Percentiles rank a stretch among this genome's conserved stretches.
Conservation (phyloP, 257 asterid species). For the Solanum lignicaule region DNA sequence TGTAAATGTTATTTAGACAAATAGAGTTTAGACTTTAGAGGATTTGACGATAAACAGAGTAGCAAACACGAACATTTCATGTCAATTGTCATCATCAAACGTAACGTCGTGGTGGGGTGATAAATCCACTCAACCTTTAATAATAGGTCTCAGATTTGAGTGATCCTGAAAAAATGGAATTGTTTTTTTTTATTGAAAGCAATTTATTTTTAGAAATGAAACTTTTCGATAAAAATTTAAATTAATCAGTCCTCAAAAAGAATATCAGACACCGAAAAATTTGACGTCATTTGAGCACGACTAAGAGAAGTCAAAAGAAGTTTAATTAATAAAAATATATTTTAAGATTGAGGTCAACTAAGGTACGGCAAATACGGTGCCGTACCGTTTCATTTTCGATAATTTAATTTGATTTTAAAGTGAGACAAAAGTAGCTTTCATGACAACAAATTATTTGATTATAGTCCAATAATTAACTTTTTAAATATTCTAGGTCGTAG, state of each 20-base stretch:
- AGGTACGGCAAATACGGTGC: neutral
- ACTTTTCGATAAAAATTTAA: neutral
- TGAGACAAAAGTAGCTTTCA: neutral
- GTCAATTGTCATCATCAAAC: neutral
- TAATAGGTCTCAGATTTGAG: neutral
- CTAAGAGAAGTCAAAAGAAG: neutral
- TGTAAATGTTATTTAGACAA: neutral
- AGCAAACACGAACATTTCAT: neutral
- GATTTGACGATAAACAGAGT: neutral
- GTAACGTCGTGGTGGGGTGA: neutral
- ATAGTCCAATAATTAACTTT: neutral
- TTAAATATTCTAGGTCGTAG: neutral
- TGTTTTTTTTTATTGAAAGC: neutral
- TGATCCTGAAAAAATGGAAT: neutral
- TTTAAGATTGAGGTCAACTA: neutral
- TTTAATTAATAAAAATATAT: neutral
- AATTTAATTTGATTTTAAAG: neutral
- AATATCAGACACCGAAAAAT: neutral
- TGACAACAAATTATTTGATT: neutral
- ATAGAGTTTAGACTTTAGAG: neutral
- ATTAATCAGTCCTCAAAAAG: neutral
- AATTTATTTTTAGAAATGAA: neutral
- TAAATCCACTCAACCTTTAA: neutral
- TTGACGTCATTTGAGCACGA: neutral
- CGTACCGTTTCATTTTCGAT: neutral